Base-by-base conservation (phyloP, 75 land plant genomes). In the Pinus taeda region DNA sequence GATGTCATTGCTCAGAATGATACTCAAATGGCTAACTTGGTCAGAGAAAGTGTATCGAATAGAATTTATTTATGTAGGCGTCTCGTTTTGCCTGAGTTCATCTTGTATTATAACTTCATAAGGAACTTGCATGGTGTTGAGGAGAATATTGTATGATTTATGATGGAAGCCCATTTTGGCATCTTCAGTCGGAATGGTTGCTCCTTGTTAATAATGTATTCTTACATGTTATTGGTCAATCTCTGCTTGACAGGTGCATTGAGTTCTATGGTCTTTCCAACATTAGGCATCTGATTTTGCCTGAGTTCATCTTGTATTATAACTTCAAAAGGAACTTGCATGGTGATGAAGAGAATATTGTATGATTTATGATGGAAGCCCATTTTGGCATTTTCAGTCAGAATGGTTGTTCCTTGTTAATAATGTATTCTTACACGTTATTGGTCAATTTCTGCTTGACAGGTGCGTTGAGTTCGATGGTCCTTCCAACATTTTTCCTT, bases 11-110 rank as follows among this genome's bases (percentile, higher is more conserved):
- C 37, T 18, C 17, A 65, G n/a, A 45, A 39, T 42, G 53, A 69
- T 66, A 39, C 42, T 45, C 71, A 2, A 39, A 33, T 69, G 37
- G 42, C 39, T 17, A 69, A 69, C 49, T 69, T 69, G 11, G 71
- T 69, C 71, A 7, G 71, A 9, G 71, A 69, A 69, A 39, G 22
- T 69, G 71, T 69, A 29, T 65, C 69, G 9, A 11, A 65, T 33
- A 30, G 6, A 20, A 69, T 36, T 39, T 2, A 69, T 69, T 39
- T 36, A 42, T 37, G 42, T 45, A 69, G 20, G 45, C 53, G 42
- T 42, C 21, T 69, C 53, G 42, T 39, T 69, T 21, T 39, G 2
- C 24, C 11, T 9, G 37, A 37, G 12, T 69, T 37, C 8, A 69
- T 69, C 71, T 42, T 69, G 71, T 69, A 42, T 37, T 9, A 69